Base-by-base conservation (phyloP, 495 filamentous ascomycete species). In the Cercophora newfieldiana region DNA sequence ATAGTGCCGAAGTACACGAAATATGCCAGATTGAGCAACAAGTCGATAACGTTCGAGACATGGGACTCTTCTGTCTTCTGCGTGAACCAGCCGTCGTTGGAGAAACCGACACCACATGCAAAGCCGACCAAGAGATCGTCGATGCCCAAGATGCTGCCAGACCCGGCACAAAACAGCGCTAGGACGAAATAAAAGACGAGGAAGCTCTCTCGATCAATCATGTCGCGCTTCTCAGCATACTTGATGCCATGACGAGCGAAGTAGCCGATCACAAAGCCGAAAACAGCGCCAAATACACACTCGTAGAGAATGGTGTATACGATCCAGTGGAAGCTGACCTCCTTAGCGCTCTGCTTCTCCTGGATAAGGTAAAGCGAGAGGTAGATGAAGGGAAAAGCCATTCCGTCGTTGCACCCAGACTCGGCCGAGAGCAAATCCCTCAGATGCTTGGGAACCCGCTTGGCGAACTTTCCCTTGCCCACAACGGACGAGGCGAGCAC, bases 341-440 rank as follows among this genome's bases (percentile, higher is more conserved):
- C 72, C 48, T 78, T 78, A 6, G 88, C 83, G 68, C 91, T 74
- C 3, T 87, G 87, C 60, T 89, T 80, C 72, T 94, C 96, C 22
- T 87, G 86, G 63, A 97, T 91, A 62, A 98, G 85, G 71, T 98
- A 98, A 54, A 96, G 82, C 1, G 89, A 86, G 18, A 98, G 84
- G 75, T 98, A 99, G 74, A 99, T 89, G 79, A 99, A 99, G 7
- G 96, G 96, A 78, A 99, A 99, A 19, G 96, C 95, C 96, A 98
- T 98, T 78, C 96, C 96, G 76, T 99, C 96, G 80, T 99, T 99
- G 83, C 96, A 99, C 25, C 96, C 96, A 1, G 96, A 98, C 77
- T 99, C 96, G 64, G 94, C 94, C 16, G 96, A 98, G 31, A 99
- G 84, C 14, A 99, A 68, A 77, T 99, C 96, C 79, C 96, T 86